Base-by-base conservation (phyloP, 129 eudicot species). In the Ambrosia trifida region DNA sequence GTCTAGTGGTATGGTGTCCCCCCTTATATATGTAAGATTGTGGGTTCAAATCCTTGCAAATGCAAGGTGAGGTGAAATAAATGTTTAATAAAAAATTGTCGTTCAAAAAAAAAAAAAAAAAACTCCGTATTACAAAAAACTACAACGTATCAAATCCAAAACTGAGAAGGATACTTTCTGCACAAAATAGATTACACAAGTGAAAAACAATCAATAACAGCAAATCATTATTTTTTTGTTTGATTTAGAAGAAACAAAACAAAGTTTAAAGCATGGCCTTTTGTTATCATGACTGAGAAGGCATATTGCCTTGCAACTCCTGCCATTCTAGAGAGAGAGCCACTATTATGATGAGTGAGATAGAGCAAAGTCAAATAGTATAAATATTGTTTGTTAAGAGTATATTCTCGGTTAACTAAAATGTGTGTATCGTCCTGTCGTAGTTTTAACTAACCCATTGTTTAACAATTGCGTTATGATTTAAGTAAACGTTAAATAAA, bases 141-240 rank as follows among this genome's bases (percentile, higher is more conserved):
- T n/a, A n/a, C n/a, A n/a, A n/a, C n/a, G n/a, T n/a, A n/a, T n/a
- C n/a, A n/a, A n/a, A n/a, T 28, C 40, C 64, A 57, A 57, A 28
- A 57, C 13, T 57, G 64, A 59, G 40, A 57, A 58, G n/a, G 74
- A 68, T 76, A 68, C 57, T 66, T 56, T 69, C 69, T 68, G 62
- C 63, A 60, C 16, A 68, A 56, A 5, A 52, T 60, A 58, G 17
- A 47, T 47, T 59, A 4, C 72, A 46, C 43, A 58, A 72, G 68
- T 10, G 36, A 60, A 72, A 57, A 57, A 45, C 31, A 24, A 31
- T 72, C 68, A 45, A n/a, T 69, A 54, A 61, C 81, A 59, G 76
- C 60, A 69, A 77, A 69, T 69, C 57, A 69, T 69, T 47, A 69
- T 28, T 49, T 61, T 61, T 76, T 76, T 76, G 75, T 76, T 77